A percentile compares a stretch with the other conserved stretches of the same genome.
These are phyloP conservation scores for Brettanomyces anomalus DNA, from an alignment of 805 yeast genomes.

Conservation along the genomic window DNA sequence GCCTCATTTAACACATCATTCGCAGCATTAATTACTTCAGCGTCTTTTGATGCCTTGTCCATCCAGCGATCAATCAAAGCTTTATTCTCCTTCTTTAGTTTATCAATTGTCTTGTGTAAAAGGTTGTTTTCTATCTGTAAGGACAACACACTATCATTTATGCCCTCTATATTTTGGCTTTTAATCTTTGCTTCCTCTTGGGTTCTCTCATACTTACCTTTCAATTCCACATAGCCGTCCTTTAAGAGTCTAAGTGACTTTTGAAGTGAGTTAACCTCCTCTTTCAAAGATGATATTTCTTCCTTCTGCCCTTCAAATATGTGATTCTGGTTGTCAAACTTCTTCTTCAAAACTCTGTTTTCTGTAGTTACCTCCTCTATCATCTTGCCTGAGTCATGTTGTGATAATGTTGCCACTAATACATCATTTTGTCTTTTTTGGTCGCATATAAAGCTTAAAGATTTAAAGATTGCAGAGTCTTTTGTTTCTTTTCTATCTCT, in stretches of 20 bases:
- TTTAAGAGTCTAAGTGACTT: constrained; percentile 12
- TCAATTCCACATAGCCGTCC: constrained; percentile 18
- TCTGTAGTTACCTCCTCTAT: constrained; percentile 7
- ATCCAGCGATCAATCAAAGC: constrained; percentile 34
- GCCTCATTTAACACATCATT: constrained; percentile 23
- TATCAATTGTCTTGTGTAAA: constrained; percentile 18
- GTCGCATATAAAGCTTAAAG: no score
- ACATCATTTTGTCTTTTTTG: neutral
- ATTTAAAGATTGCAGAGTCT: no score
- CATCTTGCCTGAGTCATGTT: constrained; percentile 11
- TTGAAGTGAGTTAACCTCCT: constrained; percentile 8
- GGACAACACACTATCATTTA: constrained; percentile 42
- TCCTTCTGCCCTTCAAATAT: constrained; percentile 7
- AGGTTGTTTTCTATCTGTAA: constrained; percentile 42
- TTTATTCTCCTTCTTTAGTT: constrained; percentile 31
- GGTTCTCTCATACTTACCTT: constrained; percentile 11
- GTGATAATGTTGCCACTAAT: constrained; percentile 2
- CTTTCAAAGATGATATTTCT: constrained; percentile 5
- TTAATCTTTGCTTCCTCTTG: constrained; percentile 29
- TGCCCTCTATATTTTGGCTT: constrained; percentile 36
- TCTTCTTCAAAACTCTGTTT: constrained; percentile 4
- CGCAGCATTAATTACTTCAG: constrained; percentile 33
- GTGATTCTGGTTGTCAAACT: neutral
- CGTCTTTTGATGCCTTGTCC: constrained; percentile 33
- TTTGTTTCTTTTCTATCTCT: constrained; percentile 9